These are phyloP conservation scores for Alternaria conjuncta DNA, from an alignment of 2,329 filamentous ascomycete genomes.

Conservation along the genomic window DNA sequence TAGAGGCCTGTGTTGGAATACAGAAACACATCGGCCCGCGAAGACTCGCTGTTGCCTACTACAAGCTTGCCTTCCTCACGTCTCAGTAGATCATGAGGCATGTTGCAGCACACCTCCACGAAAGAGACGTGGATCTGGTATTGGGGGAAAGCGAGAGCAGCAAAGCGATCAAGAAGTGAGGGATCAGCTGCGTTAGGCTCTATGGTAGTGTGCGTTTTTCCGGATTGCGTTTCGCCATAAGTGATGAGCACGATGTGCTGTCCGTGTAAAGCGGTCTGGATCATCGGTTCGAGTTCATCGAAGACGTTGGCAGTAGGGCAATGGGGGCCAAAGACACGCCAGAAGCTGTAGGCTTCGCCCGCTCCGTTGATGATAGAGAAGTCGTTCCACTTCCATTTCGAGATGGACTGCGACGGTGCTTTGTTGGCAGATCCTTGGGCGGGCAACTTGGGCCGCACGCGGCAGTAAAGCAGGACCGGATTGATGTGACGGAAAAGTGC, in stretches of 20 bases:
- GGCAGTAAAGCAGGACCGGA: not conserved
- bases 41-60: not conserved
- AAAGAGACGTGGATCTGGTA: not conserved
- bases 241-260: not conserved
- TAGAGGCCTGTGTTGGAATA: not conserved
- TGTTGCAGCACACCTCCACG: not conserved
- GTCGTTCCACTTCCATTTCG: not conserved
- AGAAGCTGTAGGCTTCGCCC: not conserved
- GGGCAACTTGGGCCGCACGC: not conserved
- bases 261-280: not conserved
- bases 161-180: not conserved
- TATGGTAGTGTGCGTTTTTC: not conserved
- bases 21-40: not conserved
- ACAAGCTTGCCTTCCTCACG: not conserved
- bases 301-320: not conserved
- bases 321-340: not conserved
- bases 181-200: not conserved
- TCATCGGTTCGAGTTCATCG: not conserved
- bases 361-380: not conserved
- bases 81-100: not conserved
- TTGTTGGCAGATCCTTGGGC: not conserved
- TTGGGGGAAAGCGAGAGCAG: not conserved
- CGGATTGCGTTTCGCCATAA: not conserved
- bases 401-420: not conserved
- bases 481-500: not conserved